Base-by-base conservation (phyloP, 352 stramenopile genomes). In the Globisporangium emineosum region DNA sequence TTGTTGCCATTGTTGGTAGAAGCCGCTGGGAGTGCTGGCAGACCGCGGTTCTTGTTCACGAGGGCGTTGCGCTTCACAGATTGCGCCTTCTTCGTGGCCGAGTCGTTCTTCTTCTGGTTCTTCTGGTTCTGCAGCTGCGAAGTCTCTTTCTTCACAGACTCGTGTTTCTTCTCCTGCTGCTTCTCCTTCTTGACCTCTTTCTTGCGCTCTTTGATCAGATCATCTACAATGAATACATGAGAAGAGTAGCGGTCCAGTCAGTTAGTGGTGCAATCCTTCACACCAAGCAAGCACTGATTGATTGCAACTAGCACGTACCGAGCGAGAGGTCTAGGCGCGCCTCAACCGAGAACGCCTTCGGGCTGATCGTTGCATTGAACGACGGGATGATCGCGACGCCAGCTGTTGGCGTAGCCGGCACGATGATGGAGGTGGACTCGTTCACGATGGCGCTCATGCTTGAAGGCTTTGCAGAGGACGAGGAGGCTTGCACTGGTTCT, bases 151-250 rank as follows among this genome's bases (percentile, higher is more conserved):
- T 66, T 57, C 27, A 65, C 64, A 6, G 58, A 33, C 40, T 76
- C 57, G 43, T 65, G 47, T 60, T 69, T 62, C 17, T 70, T 60
- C 23, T 58, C 71, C 15, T 73, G 60, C 65, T 77, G 73, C 45
- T 81, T 75, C 27, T 82, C 71, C n/a, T 86, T 83, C 68, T 91
- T 86, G 40, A 77, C 68, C 56, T 88, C 78, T 61, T 89, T 89
- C 60, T 86, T 87, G 45, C 80, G 77, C 59, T 89, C 78, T 63
- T 89, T 89, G 66, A 89, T 91, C 47, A 89, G 53, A n/a, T 81
- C 80, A 59, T 91, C 82, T 75, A 43, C 32, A 60, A 10, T 13
- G 29, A 9, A 13, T 5, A 3, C 1, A 27, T 4, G 57, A n/a
- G 6, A 27, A 56, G 5, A n/a, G 7, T 6, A 40, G 25, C 2